A percentile compares a stretch with the other conserved stretches of the same genome.
phyloP scores from a whole-genome alignment of 495 filamentous ascomycete genomes.

The Aspergillus haitiensis region DNA sequence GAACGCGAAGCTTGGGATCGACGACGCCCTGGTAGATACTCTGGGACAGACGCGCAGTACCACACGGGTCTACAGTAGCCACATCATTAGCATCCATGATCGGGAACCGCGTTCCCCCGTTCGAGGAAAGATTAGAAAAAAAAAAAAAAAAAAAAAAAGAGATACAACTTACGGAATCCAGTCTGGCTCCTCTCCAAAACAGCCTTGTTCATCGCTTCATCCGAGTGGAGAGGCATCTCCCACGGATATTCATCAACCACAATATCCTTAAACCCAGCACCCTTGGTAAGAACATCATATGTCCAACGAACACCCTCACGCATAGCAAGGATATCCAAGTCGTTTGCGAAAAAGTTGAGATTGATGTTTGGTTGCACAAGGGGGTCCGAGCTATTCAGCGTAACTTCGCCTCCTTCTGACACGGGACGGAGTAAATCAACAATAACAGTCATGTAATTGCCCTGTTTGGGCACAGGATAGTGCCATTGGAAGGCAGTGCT shows the following conservation, averaged over 20 bases:
- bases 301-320: constrained; percentile 56
- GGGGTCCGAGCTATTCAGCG: constrained; percentile 52
- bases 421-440: constrained; percentile 60
- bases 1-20: constrained; percentile 53
- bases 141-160: neutral
- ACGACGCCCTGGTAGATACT: constrained; percentile 55
- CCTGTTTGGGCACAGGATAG: constrained; percentile 49
- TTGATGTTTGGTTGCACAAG: constrained; percentile 58
- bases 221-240: constrained; percentile 56
- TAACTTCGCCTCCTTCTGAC: constrained; percentile 50
- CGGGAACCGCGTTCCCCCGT: too few relatives aligned
- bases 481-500: constrained; percentile 65
- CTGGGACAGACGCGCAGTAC: constrained; percentile 54
- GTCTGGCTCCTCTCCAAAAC: constrained; percentile 60
- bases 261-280: constrained; percentile 59
- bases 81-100: neutral
- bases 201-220: constrained; percentile 56
- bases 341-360: constrained; percentile 58
- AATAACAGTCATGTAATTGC: constrained; percentile 56
- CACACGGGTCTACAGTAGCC: constrained; percentile 45
- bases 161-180: constrained; percentile 48
- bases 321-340: constrained; percentile 57
- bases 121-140: neutral
- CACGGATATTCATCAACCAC: constrained; percentile 57
- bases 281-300: constrained; percentile 56